Percentiles rank a stretch among this genome's conserved stretches.
These are phyloP conservation scores for Solanum habrochaites DNA, from an alignment of 257 asterid genomes.

Conservation along the genomic window DNA sequence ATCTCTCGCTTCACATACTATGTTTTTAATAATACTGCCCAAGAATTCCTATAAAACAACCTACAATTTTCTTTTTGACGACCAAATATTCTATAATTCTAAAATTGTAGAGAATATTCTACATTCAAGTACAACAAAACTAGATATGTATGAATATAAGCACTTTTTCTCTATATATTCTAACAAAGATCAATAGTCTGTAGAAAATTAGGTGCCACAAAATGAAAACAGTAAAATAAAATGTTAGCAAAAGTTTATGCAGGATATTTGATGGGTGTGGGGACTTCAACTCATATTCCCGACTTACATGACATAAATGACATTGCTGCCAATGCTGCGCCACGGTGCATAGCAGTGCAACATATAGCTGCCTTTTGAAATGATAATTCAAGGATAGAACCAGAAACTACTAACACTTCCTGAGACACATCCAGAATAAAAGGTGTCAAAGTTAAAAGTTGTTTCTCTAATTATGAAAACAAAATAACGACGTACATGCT, in stretches of 20 bases:
- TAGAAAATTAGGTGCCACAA: not conserved
- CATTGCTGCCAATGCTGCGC: constrained; percentile 88
- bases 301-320: constrained; percentile 71
- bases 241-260: not conserved
- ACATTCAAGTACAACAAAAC: not conserved
- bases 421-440: constrained; percentile 14
- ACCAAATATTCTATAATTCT: not conserved
- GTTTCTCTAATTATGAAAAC: not conserved
- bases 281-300: not conserved
- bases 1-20: not conserved
- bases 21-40: not conserved
- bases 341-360: constrained; percentile 93
- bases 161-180: not conserved
- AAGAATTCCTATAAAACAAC: not conserved
- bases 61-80: not conserved
- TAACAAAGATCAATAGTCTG: not conserved
- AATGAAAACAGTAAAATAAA: not conserved
- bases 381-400: constrained; percentile 65
- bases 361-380: constrained; percentile 85
- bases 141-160: not conserved
- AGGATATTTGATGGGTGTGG: not conserved
- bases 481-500: not conserved
- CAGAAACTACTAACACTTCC: constrained; percentile 72
- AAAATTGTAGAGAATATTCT: not conserved
- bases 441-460: not conserved